phyloP scores from a whole-genome alignment of 768 basidiomycete genomes.

The Termitomyces sp. region DNA sequence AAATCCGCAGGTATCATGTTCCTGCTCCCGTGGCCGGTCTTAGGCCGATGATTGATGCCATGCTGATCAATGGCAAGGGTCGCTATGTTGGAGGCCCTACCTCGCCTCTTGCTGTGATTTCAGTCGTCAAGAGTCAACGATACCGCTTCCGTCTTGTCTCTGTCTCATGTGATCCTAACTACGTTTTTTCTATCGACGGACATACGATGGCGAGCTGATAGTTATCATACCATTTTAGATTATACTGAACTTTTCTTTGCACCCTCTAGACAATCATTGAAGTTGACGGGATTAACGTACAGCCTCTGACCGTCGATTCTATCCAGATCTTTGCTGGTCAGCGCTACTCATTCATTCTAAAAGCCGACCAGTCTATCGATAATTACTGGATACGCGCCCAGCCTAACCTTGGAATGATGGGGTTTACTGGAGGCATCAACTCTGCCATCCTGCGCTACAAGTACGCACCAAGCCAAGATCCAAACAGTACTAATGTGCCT shows the following conservation, averaged over 20 bases:
- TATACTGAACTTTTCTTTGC: too few relatives aligned
- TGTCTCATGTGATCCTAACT: conserved; percentile 29
- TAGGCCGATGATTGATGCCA: conserved; percentile 26
- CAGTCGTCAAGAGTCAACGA: conserved; percentile 27
- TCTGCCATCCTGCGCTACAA: conserved; percentile 46
- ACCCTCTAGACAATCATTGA: conserved; percentile 39
- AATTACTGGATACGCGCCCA: conserved; percentile 50
- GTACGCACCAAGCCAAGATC: too few relatives aligned
- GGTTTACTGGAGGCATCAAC: conserved; percentile 33
- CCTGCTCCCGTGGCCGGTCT: conserved; percentile 16
- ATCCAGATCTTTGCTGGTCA: conserved; percentile 33
- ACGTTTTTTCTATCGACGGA: conserved; percentile 38
- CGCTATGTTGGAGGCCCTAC: conserved; percentile 37
- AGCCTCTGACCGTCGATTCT: conserved; percentile 35
- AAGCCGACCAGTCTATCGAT: conserved; percentile 35
- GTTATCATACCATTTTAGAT: too few relatives aligned
- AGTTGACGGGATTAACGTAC: conserved; percentile 37
- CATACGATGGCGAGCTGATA: conserved; percentile 25
- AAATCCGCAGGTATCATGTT: conserved; percentile 27
- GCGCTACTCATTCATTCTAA: conserved; percentile 27
- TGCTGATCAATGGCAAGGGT: conserved; percentile 48
- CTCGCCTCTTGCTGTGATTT: conserved; percentile 35
- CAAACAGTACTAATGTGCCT: too few relatives aligned
- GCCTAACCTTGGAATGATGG: conserved; percentile 17
- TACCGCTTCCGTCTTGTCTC: conserved; percentile 32